Evolutionary conservation across 495 filamentous ascomycete species (phyloP), one percentile per base, ranked within the genome.

Genomic region (Daldinia loculata): DNA sequence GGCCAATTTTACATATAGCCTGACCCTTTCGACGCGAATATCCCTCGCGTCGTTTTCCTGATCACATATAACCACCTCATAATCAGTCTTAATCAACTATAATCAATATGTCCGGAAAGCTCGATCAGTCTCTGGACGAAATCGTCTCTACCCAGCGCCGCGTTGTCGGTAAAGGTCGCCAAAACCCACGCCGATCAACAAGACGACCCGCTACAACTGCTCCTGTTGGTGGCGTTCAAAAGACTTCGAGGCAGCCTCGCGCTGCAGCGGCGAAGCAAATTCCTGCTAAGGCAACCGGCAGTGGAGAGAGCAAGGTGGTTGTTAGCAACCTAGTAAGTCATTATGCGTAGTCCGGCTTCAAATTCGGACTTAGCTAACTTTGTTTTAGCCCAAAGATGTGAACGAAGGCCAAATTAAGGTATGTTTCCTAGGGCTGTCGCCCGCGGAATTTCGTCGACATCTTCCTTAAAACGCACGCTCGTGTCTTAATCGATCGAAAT

Each of bases 321-420:
- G 94, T 99, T 81, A 96, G 92, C 89, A 94, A 94, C 84, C 86
- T 99, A 86, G 95, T 97, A 90, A 84, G 94, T 82, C 69, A n/a
- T 69, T 17, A 32, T 64, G 26, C 17, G 34, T 30, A 32, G 1
- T 19, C 14, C 4, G 27, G 5, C 8, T 26, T 34, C 11, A 48
- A 51, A 38, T 48, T 41, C 57, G 27, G 1, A 41, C n/a, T 27
- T 58, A 52, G 63, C 89, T 94, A 86, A 93, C 80, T 60, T 60
- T 17, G 15, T 56, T 43, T 15, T 70, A 98, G 93, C 95, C 95
- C 78, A 86, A 87, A 83, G 95, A 99, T 90, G 93, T 99, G 80
- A 91, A 87, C 84, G 95, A 98, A 85, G 83, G 78, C 80, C 92
- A 93, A 89, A 94, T 99, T 85, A 98, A 98, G 96, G 95, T 99